A percentile compares a stretch with the other conserved stretches of the same genome.
These are phyloP conservation scores for Phytophthora cajani DNA, from an alignment of 352 stramenopile genomes.

Conservation along the genomic window DNA sequence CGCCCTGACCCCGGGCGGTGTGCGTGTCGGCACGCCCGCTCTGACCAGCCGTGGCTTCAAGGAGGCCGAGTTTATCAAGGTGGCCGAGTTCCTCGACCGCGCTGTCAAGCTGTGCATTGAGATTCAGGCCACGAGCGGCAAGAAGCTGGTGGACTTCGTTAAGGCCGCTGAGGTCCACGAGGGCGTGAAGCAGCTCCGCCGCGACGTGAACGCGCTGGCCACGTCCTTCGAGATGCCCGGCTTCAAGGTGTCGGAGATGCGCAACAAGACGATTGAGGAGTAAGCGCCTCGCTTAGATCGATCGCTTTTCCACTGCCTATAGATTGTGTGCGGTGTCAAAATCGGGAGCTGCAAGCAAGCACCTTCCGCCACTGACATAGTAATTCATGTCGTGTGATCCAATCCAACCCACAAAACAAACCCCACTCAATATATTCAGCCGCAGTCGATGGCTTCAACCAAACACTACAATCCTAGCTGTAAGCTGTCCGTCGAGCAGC, in stretches of 20 bases:
- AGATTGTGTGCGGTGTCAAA: slow-evolving; percentile 38
- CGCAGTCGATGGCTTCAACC: slow-evolving; percentile 31
- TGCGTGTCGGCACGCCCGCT: slow-evolving; percentile 96
- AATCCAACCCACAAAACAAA: slow-evolving; percentile 30
- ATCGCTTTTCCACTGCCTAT: slow-evolving; percentile 35
- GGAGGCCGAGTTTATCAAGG: slow-evolving; percentile 96
- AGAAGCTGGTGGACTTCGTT: slow-evolving; percentile 95
- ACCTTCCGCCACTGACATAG: slow-evolving; percentile 37
- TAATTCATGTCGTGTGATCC: slow-evolving; percentile 36
- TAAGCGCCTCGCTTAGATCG: slow-evolving; percentile 39
- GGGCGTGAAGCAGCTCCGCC: slow-evolving; percentile 89
- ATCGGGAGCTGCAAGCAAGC: slow-evolving; percentile 33
- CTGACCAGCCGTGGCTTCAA: slow-evolving; percentile 97
- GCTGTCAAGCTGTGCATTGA: slow-evolving; percentile 94
- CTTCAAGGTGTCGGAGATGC: slow-evolving; percentile 92
- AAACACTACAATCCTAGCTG: not conserved
- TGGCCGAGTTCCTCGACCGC: slow-evolving; percentile 96
- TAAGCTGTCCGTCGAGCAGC: not conserved
- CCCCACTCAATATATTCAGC: slow-evolving; percentile 51
- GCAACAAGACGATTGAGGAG: slow-evolving; percentile 84
- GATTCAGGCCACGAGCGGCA: slow-evolving; percentile 92
- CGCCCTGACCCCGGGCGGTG: slow-evolving; percentile 94
- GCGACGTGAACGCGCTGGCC: slow-evolving; percentile 94
- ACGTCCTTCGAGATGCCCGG: slow-evolving; percentile 96
- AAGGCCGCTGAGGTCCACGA: slow-evolving; percentile 85